Evolutionary conservation across 2,329 filamentous ascomycete species (phyloP), one percentile per base, ranked within the genome.

Genomic region (Fusarium duplospermum): DNA sequence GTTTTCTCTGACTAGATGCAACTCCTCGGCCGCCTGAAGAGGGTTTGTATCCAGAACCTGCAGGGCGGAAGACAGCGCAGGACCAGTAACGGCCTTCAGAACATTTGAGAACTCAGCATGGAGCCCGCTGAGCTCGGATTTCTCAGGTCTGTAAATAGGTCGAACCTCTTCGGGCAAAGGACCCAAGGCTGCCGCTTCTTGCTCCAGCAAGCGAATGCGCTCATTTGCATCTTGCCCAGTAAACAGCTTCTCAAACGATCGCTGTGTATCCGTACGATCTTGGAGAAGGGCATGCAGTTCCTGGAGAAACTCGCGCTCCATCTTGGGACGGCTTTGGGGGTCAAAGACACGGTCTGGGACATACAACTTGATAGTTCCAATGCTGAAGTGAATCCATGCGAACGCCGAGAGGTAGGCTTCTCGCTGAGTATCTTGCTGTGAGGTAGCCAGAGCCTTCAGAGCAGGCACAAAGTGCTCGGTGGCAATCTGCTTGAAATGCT

Each of bases 301-400:
- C 50, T 86, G 80, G 63, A 88, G 86, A 62, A 88, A 89, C 50
- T 87, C 85, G 22, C 90, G 89, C 76, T 94, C 92, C 20, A 98
- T 88, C 61, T 89, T 86, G 6, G 90, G 89, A 61, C 89, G 86
- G 67, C 92, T 85, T 68, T 92, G 89, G 1, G 96, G 96, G 81
- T 99, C 96, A 77, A 96, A 96, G 4, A 93, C 89, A 74, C 92
- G 92, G 81, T 97, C 93, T 0, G 97, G 95, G 3, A 98, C 91
- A 79, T 96, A 98, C 3, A 98, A 87, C 71, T 89, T 89, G 57
- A 98, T 86, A 42, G 92, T 90, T 18, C 92, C 92, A 22, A 95
- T 83, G 2, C 94, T 92, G 69, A 98, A 91, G 60, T 93, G 87
- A 31, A 95, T 87, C 90, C 95, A 96, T 6, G 93, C 92, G 24